These are phyloP conservation scores for Talaromyces amestolkiae DNA, from an alignment of 2,329 filamentous ascomycete species.

Conservation along the genomic window DNA sequence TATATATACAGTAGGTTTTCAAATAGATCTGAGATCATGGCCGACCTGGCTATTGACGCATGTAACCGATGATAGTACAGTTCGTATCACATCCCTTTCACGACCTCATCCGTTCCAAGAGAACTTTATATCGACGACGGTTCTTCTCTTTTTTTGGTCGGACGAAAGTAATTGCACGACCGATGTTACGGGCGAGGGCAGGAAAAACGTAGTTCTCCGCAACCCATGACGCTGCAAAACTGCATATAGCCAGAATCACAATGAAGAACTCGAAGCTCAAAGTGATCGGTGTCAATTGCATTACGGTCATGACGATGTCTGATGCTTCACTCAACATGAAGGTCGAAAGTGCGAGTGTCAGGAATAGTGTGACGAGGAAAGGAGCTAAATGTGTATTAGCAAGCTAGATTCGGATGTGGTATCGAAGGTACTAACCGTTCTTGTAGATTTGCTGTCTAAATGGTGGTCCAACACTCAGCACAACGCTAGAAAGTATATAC, in stretches of 20 bases:
- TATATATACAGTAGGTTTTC: not conserved
- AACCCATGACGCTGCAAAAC: conserved; percentile 67
- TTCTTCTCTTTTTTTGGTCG: conserved; percentile 64
- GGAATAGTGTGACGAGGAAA: conserved; percentile 73
- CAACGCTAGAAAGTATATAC: conserved; percentile 85
- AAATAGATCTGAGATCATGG: not conserved
- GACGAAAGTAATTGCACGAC: conserved; percentile 58
- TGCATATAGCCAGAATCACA: conserved; percentile 65
- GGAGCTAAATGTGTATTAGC: conserved; percentile 59
- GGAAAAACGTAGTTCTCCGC: conserved; percentile 72
- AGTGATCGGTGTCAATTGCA: conserved; percentile 82
- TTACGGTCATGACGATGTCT: conserved; percentile 65
- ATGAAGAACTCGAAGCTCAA: conserved; percentile 70
- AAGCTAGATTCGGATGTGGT: conserved; percentile 7
- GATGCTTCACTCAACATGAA: conserved; percentile 81
- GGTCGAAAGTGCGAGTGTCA: conserved; percentile 64
- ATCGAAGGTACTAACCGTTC: conserved; percentile 63
- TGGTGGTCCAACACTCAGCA: conserved; percentile 85
- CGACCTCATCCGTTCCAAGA: conserved; percentile 64
- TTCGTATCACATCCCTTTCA: conserved; percentile 22
- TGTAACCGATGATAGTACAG: not conserved
- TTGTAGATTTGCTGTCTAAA: conserved; percentile 77
- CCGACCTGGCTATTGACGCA: not conserved
- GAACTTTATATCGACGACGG: conserved; percentile 83
- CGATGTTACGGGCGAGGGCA: conserved; percentile 65